Conservation (phyloP, 208 protist genomes). For the Crithidia fasciculata region DNA sequence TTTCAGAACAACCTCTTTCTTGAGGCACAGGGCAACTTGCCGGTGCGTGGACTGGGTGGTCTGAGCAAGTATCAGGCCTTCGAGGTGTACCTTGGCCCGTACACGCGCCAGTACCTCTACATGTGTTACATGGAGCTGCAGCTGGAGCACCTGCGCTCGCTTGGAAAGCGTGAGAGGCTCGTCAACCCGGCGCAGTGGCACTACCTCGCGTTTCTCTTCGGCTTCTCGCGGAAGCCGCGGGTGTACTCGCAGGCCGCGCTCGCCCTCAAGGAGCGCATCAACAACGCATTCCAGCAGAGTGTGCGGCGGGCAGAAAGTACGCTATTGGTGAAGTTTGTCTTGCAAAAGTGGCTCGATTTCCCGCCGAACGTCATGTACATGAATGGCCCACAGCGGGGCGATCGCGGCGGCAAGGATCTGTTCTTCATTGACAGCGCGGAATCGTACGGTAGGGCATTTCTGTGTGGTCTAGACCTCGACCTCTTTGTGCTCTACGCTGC, state of each 20-base stretch:
- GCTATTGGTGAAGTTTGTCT: conserved; percentile 69
- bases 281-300: conserved; percentile 73
- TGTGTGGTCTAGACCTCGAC: conserved; percentile 79
- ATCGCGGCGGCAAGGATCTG: conserved; percentile 72
- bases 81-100: conserved; percentile 78
- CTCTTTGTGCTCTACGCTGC: conserved; percentile 76
- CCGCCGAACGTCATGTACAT: conserved; percentile 87
- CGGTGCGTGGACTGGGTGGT: conserved; percentile 79
- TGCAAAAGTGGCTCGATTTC: conserved; percentile 72
- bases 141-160: conserved; percentile 44
- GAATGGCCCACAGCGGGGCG: conserved; percentile 74
- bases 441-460: conserved; percentile 66
- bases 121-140: conserved; percentile 75
- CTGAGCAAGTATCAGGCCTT: conserved; percentile 83
- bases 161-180: conserved; percentile 32
- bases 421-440: conserved; percentile 82
- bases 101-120: conserved; percentile 85
- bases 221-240: conserved; percentile 50
- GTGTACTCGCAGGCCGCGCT: conserved; percentile 57
- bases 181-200: conserved; percentile 61
- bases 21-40: conserved; percentile 84
- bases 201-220: conserved; percentile 58
- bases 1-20: conserved; percentile 84
- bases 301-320: conserved; percentile 68
- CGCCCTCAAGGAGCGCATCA: conserved; percentile 80